phyloP scores from a whole-genome alignment of 441 rosid genomes.

The Mallotus japonicus region DNA sequence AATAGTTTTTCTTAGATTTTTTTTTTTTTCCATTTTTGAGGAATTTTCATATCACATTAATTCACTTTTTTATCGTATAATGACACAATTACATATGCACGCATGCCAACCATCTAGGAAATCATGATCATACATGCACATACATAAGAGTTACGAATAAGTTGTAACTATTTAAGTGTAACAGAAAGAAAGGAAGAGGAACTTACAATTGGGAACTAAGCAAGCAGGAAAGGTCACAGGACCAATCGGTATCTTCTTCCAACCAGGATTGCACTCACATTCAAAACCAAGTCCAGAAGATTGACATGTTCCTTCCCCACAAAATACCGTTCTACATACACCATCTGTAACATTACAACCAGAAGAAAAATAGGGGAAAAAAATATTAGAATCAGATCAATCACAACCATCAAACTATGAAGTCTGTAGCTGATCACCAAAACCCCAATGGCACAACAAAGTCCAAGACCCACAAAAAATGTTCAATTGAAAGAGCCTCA shows the following conservation, averaged over 20 bases:
- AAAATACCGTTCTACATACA: conserved; percentile 20
- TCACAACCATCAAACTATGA: too few species aligned
- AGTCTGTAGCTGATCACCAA: background rate
- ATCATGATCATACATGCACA: background rate
- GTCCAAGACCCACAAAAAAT: background rate
- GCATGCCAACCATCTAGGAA: too few species aligned
- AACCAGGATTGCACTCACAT: conserved; percentile 47
- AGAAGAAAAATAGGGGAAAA: too few species aligned
- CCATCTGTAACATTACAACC: background rate
- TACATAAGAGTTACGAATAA: background rate
- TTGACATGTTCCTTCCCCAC: conserved; percentile 48
- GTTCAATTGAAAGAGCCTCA: background rate
- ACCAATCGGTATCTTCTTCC: conserved; percentile 40
- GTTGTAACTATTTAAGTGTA: background rate
- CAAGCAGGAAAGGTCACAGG: conserved; percentile 35
- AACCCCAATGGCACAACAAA: background rate
- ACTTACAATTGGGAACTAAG: conserved; percentile 47
- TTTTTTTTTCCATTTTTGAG: too few species aligned
- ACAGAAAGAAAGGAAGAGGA: background rate
- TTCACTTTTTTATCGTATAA: too few species aligned
- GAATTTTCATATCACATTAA: too few species aligned
- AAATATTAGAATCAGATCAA: too few species aligned
- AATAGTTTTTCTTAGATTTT: too few species aligned
- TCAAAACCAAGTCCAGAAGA: conserved; percentile 24
- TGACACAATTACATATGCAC: too few species aligned